Base-by-base conservation (phyloP, 129 eudicot genomes). In the Tanacetum coccineum region DNA sequence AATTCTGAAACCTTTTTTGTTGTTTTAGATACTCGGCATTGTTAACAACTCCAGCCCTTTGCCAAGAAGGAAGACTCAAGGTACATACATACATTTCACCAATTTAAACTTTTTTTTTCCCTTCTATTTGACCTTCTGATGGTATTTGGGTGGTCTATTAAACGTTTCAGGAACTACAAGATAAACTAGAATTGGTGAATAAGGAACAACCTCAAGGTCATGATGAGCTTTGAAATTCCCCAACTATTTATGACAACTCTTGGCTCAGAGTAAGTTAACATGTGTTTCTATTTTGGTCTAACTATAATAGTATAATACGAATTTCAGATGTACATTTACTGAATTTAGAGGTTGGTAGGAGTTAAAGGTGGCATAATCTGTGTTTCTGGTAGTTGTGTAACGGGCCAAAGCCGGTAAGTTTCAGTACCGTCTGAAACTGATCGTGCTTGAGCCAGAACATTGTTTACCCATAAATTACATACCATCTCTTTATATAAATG, bases 41-140 rank as follows among this genome's bases (percentile, higher is more conserved):
- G 75, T 70, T 93, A 72, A 76, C 96, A 13, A 88, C 95, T 17
- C 96, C 99, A 56, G 84, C 83, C 67, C 77, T 89, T 66, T 93
- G 99, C 70, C 30, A 49, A 20, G 99, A 93, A 76, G 87, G 70
- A 74, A 86, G 82, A 79, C 99, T 93, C 6, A 80, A 88, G 96
- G 99, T 93, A 74, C 40, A 15, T 7, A 76, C 40, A 13, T 4
- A 18, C 18, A 40, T 46, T 18, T 32, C 32, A 14, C 52, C 32
- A 21, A 32, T 25, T 63, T 30, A 17, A 11, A 7, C 62, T 65
- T 9, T 67, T 36, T 36, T 48, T 26, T 22, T 22, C 25, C 53
- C 21, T 9, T 59, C 12, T 49, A 20, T 5, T 4, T 36, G 28
- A 67, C 40, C 66, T 70, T 58, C 42, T 64, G 28, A 78, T 61